These are phyloP conservation scores for Linderina pennispora DNA, from an alignment of 192 early-diverging fungal species.

Conservation along the genomic window DNA sequence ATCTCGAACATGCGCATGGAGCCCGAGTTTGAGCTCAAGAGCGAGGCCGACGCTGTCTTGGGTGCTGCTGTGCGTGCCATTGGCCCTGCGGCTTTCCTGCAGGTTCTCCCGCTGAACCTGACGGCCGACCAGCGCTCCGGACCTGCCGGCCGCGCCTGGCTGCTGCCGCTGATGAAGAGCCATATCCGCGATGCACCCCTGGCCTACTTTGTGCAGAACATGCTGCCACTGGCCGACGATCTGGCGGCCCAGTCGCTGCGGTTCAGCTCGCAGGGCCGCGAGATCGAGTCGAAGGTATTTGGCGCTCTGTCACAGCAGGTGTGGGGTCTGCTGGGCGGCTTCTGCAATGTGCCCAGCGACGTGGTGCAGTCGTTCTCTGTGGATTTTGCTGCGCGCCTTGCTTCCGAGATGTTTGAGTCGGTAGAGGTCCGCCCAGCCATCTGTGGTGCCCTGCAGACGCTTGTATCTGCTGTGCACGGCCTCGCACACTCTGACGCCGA, in stretches of 20 bases:
- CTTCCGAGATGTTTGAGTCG: constrained; percentile 65
- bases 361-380: constrained; percentile 54
- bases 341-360: constrained; percentile 82
- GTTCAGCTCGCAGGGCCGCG: constrained; percentile 51
- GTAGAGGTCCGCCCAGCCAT: constrained; percentile 73
- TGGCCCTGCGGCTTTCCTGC: constrained; percentile 72
- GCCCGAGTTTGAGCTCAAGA: constrained; percentile 76
- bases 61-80: constrained; percentile 72
- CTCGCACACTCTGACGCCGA: constrained; percentile 23
- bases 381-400: constrained; percentile 64
- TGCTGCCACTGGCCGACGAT: constrained; percentile 77
- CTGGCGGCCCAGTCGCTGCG: constrained; percentile 58
- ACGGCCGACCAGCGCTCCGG: constrained; percentile 43
- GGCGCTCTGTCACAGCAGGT: constrained; percentile 84
- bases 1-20: constrained; percentile 78
- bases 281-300: constrained; percentile 81
- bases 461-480: constrained; percentile 46
- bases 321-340: constrained; percentile 79
- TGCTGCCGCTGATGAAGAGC: constrained; percentile 77
- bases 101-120: constrained; percentile 79
- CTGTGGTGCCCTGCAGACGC: constrained; percentile 62
- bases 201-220: constrained; percentile 56
- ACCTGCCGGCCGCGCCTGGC: constrained; percentile 76
- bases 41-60: constrained; percentile 76
- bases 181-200: constrained; percentile 68